Base-by-base conservation (phyloP, 2,329 filamentous ascomycete genomes). In the Elsinoe necatrix region DNA sequence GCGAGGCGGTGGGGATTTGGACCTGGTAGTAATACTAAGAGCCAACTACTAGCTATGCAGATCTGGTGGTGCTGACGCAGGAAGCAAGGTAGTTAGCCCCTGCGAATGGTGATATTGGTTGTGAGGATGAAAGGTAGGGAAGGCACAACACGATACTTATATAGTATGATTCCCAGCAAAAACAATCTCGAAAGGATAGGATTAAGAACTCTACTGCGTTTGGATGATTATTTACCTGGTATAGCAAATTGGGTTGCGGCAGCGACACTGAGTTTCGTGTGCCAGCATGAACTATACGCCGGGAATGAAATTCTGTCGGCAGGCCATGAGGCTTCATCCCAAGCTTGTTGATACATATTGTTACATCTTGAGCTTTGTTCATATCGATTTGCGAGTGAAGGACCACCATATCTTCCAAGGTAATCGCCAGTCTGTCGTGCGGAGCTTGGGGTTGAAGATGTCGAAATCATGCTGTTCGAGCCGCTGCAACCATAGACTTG, bases 401-500 rank as follows among this genome's bases (percentile, higher is more conserved):
- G 80, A 80, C 77, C 78, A 79, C 63, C 83, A 87, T 25, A 82
- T 79, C 60, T 81, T 87, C 84, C 88, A 95, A 0, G 93, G 90
- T 60, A 97, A 71, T 67, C 82, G 91, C 93, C 93, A 97, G 61
- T 86, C 83, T 42, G 79, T 77, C 68, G 81, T 71, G 69, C 84
- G 74, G 47, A 88, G 66, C 57, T 80, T 77, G 59, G 82, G 68
- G 75, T 84, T 65, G 72, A 87, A 83, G 73, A 97, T 63, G 69
- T 98, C 86, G 68, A 98, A 98, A 68, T 97, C 85, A 4, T 80
- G 79, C 62, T 82, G 82, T 70, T 98, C 84, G 35, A 98, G 70
- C 48, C 81, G 81, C 57, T 88, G 78, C 14, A 98, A 71, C 78
- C 91, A 98, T 59, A 92, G 75, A 18, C 82, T 79, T 0, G 89